Percentiles rank a stretch among this genome's conserved stretches.
Evolutionary conservation across 2,329 filamentous ascomycete species (phyloP).

Genomic region (Sporothrix humicola): DNA sequence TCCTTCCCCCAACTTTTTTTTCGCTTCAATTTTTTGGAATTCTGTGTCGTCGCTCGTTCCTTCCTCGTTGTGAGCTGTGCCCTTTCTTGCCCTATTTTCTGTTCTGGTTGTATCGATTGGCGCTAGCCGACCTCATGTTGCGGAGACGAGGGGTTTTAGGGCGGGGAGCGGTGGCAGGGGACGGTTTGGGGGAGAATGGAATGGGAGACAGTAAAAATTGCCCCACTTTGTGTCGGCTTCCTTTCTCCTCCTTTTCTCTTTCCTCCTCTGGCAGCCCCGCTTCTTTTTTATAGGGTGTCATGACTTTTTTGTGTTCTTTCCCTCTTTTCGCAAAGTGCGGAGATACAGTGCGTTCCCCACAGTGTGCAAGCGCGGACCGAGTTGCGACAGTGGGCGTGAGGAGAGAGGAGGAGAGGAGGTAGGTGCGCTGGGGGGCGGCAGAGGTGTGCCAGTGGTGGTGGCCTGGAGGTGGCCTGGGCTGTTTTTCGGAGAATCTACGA

Average conservation of each 20-base stretch:
- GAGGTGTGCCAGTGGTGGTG: too few relatives aligned
- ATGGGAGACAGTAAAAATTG: conserved; percentile 7
- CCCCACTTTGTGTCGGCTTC: conserved; percentile 16
- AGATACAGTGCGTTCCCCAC: conserved; percentile 29
- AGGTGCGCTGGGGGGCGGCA: background rate
- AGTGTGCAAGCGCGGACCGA: conserved; percentile 22
- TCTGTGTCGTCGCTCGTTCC: background rate
- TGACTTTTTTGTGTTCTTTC: background rate
- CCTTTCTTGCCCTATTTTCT: too few relatives aligned
- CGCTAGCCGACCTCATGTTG: conserved; percentile 18
- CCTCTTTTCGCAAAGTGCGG: conserved; percentile 24
- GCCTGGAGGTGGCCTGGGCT: background rate
- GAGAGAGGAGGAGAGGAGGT: background rate
- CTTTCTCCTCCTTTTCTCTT: conserved; percentile 26
- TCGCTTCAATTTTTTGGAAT: background rate
- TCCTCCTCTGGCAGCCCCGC: conserved; percentile 4
- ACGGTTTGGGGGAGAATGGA: conserved; percentile 25
- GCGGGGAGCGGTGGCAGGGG: background rate
- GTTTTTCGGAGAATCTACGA: conserved; percentile 13
- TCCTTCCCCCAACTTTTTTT: conserved; percentile 9
- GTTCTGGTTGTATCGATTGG: background rate
- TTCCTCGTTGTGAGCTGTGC: background rate
- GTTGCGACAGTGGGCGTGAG: conserved; percentile 19
- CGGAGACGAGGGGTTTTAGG: conserved; percentile 33
- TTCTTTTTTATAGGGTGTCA: conserved; percentile 7